Base-by-base conservation (phyloP, 169 alveolate genomes). In the Miamiensis avidus region DNA sequence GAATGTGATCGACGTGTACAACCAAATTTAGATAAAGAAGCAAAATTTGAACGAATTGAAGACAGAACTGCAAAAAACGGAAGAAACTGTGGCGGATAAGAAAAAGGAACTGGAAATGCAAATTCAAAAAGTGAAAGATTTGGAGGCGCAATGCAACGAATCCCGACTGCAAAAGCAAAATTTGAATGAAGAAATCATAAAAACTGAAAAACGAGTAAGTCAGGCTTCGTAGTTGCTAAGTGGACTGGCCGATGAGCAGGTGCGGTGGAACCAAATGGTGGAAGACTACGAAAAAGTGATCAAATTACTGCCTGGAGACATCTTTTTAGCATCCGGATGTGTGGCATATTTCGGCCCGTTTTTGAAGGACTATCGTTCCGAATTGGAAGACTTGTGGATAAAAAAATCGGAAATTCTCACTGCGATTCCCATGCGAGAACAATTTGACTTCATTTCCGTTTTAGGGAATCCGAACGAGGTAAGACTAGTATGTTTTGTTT, bases 151-250 rank as follows among this genome's bases (percentile, higher is more conserved):
- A 83, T 34, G 75, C 76, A 26, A 89, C 78, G 69, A 81, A 75
- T 15, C 89, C 75, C n/a, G 88, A 78, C 75, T 81, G 78, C 1
- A 92, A 89, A 84, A 88, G 76, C 89, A 85, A 65, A 25, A 88
- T n/a, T 74, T 95, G 89, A 95, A 90, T 75, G 82, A 86, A 72
- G 91, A 92, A 29, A 85, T 89, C 27, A 76, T 76, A 20, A 30
- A 82, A 33, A 86, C 88, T 4, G 34, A 76, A 76, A 65, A 32
- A 16, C 73, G 89, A 64, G 77, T 89, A 31, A 81, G 75, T 29
- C 81, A 95, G 81, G 96, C 96, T 0, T 95, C 92, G 0, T 89
- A 91, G 74, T 86, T 95, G 34, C 89, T 92, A 34, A 88, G 88
- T 49, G 93, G 93, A 28, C 82, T 92, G 29, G 83, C 88, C 74